Conservation (phyloP, 345 rosid species). For the Triadica sebifera region DNA sequence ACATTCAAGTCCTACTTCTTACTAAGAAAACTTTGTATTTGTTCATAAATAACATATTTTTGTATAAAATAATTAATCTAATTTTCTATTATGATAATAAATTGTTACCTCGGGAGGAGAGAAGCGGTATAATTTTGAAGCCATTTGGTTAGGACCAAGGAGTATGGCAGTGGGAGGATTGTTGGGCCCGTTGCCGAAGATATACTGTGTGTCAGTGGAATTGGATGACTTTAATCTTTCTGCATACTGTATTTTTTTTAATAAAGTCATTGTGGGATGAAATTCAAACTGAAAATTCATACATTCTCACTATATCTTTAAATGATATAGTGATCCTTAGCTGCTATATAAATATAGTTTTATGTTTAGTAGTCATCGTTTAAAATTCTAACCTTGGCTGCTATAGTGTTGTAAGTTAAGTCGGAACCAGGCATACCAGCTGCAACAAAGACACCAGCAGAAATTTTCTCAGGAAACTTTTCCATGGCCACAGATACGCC, state of each 20-base stretch:
- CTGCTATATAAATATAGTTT: too few species aligned
- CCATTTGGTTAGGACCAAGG: constrained; percentile 29
- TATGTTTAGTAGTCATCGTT: too few species aligned
- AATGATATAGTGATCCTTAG: too few species aligned
- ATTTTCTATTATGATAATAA: too few species aligned
- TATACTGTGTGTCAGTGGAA: constrained; percentile 24
- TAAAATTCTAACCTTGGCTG: constrained; percentile 30
- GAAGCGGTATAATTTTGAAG: constrained; percentile 33
- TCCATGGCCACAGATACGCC: constrained; percentile 1
- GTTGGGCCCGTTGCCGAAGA: constrained; percentile 24
- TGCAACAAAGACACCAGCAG: neutral
- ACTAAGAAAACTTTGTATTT: too few species aligned
- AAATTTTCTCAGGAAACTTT: constrained; percentile 8
- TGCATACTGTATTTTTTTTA: neutral
- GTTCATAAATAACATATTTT: too few species aligned
- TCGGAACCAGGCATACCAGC: constrained; percentile 9
- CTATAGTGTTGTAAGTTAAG: neutral
- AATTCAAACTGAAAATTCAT: too few species aligned
- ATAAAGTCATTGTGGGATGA: too few species aligned
- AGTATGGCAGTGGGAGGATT: constrained; percentile 25
- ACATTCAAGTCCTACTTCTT: too few species aligned
- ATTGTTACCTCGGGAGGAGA: constrained; percentile 44
- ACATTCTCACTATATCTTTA: too few species aligned
- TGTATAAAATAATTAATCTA: too few species aligned
- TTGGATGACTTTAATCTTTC: constrained; percentile 19